Base-by-base conservation (phyloP, 352 stramenopile species). In the Phytophthora sp. region DNA sequence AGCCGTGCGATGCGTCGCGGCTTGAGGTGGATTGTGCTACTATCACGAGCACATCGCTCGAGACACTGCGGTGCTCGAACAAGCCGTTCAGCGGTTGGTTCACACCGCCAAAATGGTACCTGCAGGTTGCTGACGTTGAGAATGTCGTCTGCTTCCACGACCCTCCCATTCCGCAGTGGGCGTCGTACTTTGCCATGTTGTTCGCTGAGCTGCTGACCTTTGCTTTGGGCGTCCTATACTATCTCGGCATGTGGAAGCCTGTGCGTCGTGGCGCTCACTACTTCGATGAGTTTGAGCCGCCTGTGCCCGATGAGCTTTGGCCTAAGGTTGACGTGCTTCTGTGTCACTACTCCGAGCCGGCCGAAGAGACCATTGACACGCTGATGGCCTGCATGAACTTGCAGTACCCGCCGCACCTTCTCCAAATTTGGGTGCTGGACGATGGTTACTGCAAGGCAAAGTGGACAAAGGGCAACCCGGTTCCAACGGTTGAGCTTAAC, bases 231-330 rank as follows among this genome's bases (percentile, higher is more conserved):
- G 58, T 89, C 18, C 74, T 95, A 35, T 95, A 95, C 73, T 95
- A 95, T 73, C 59, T 95, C 18, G 87, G 87, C 12, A 95, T 95
- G 87, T 94, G 87, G 87, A 95, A 94, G 50, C 87, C 87, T 5
- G 81, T 95, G 52, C 87, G 84, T 71, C 87, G 87, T 68, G 87
- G 87, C 5, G 84, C 87, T 3, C 87, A 95, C 59, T 95, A 95
- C 79, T 90, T 95, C 34, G 83, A 92, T 46, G 87, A 95, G 62
- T 95, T 95, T 31, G 82, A 95, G 58, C 87, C 87, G 7, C 69
- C 73, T 6, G 81, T 95, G 5, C 87, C 87, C 0, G 84, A 93
- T 61, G 84, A 93, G 58, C 53, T 92, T 10, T 95, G 87, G 87
- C 84, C 87, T 34, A 94, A 86, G 65, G 84, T 95, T 3, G 88